Base-by-base conservation (phyloP, 1,284 basidiomycete species). In the Irpex sp. region DNA sequence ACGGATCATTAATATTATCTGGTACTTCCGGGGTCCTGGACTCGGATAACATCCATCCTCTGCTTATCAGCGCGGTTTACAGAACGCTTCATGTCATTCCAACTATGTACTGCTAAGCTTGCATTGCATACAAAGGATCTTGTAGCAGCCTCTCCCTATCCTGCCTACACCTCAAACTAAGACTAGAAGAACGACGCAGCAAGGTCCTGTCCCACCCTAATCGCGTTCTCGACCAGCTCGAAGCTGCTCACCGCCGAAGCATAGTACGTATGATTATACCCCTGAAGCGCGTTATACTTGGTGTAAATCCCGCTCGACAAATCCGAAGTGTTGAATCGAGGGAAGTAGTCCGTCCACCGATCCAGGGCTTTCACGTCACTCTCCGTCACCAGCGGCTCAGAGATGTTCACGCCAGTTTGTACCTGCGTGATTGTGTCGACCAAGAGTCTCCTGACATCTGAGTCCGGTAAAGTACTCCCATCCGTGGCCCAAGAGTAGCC, bases 291-390 rank as follows among this genome's bases (percentile, higher is more conserved):
- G 17, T 35, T 39, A 55, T 54, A 54, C 33, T 60, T 56, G 17
- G 17, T 26, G 50, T 60, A 60, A 7, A 26, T n/a, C 15, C 58
- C 58, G 7, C 11, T n/a, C 21, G 46, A 11, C 43, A 60, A 15
- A 15, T 50, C 58, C n/a, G 19, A 13, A 11, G 8, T 35, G n/a
- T 11, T 26, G 26, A 55, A 61, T 8, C 37, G 59, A 17, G 59
- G 51, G 37, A 61, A 61, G 46, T 61, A 61, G 53, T 61, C 59
- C 49, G 13, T n/a, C 51, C 36, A 39, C 53, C 26, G 8, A 15
- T 26, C 26, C 26, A 61, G 7, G 11, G 19, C 50, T 21, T 56
- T 54, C 17, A 61, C 59, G 59, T 57, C 51, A 9, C 17, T 46
- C 33, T 37, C 17, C 11, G 53, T 57, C 31, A 61, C 54, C 11